Evolutionary conservation across 495 filamentous ascomycete species (phyloP).

Genomic region (Echria macrotheca): DNA sequence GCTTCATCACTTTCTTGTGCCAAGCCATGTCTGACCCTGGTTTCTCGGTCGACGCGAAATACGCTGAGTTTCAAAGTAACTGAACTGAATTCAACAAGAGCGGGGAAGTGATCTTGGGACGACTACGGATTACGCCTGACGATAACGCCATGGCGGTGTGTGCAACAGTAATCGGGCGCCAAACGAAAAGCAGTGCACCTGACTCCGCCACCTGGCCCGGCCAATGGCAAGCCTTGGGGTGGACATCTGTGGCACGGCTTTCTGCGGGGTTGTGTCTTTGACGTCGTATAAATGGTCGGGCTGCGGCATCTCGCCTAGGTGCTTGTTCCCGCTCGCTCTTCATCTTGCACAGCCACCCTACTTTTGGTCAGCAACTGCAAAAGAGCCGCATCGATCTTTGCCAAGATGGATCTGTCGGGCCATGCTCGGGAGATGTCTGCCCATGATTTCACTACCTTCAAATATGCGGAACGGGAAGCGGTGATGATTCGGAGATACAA

Average conservation of each 20-base stretch:
- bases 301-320: background rate
- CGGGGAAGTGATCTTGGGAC: background rate
- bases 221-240: background rate
- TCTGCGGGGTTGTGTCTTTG: background rate
- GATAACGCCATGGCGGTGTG: background rate
- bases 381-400: background rate
- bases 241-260: background rate
- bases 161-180: background rate
- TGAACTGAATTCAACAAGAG: background rate
- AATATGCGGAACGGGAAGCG: background rate
- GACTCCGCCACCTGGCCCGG: background rate
- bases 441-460: background rate
- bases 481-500: background rate
- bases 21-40: background rate
- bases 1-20: constrained; percentile 6
- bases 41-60: too few relatives aligned
- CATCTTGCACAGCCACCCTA: background rate
- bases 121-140: background rate
- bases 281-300: background rate
- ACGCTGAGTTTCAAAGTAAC: background rate
- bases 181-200: background rate
- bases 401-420: background rate
- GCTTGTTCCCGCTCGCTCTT: background rate
- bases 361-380: background rate
- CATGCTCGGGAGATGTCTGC: background rate